Conservation (phyloP, 208 protist genomes). For the Crithidia thermophila region DNA sequence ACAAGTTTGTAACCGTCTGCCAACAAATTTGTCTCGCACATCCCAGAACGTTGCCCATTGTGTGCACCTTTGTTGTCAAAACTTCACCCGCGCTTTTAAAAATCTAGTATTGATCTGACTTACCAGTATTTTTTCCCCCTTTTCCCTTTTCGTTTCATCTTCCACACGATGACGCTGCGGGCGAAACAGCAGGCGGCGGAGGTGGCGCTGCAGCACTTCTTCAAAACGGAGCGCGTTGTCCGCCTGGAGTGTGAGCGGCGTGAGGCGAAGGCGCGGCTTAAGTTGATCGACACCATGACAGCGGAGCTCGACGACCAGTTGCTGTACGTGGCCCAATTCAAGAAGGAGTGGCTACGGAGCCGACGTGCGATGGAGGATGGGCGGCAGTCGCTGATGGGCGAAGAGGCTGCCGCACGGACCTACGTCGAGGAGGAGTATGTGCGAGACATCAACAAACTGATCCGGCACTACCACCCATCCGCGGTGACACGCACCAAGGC, state of each 20-base stretch:
- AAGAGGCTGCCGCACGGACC: conserved; percentile 32
- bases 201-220: conserved; percentile 54
- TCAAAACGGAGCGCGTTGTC: conserved; percentile 78
- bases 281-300: conserved; percentile 69
- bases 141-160: conserved; percentile 14
- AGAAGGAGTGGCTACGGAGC: conserved; percentile 85
- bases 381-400: conserved; percentile 54
- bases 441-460: conserved; percentile 23
- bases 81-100: too few relatives aligned
- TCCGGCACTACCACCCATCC: conserved; percentile 30
- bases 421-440: conserved; percentile 40
- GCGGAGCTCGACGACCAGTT: conserved; percentile 77
- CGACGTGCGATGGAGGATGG: conserved; percentile 55
- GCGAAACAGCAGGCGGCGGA: conserved; percentile 37
- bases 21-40: too few relatives aligned
- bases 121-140: too few relatives aligned
- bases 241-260: conserved; percentile 79
- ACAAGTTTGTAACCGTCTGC: too few relatives aligned
- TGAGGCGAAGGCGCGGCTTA: conserved; percentile 75
- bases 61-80: too few relatives aligned
- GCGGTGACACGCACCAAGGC: conserved; percentile 3
- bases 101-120: too few relatives aligned
- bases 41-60: too few relatives aligned
- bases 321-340: conserved; percentile 79
- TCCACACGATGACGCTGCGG: conserved; percentile 20